Percentiles rank a stretch among this genome's conserved stretches.
phyloP scores from a whole-genome alignment of 768 basidiomycete species.

The Trametes maxima region DNA sequence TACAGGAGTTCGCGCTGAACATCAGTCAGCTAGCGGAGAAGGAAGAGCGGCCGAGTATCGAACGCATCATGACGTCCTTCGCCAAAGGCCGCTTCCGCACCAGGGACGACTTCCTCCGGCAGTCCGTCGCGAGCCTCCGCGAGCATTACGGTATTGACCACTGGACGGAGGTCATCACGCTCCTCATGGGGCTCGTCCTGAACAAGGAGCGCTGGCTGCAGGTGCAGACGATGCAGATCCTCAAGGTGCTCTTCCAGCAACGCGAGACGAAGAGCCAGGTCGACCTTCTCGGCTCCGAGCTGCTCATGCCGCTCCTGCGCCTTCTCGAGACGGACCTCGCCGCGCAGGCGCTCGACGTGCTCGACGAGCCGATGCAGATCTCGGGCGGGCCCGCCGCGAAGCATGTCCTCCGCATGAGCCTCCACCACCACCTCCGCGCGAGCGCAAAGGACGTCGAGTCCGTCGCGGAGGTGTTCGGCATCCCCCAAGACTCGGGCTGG shows the following conservation, averaged over 20 bases:
- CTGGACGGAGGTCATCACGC: conserved; percentile 81
- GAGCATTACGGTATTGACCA: conserved; percentile 79
- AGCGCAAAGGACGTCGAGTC: conserved; percentile 52
- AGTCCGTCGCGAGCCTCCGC: conserved; percentile 81
- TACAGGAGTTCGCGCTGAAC: conserved; percentile 73
- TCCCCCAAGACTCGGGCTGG: conserved; percentile 86
- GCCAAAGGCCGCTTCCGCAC: conserved; percentile 87
- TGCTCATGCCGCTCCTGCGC: conserved; percentile 88
- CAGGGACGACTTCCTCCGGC: conserved; percentile 90
- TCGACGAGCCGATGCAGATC: conserved; percentile 87
- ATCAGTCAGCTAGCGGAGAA: conserved; percentile 71
- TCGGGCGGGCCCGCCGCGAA: conserved; percentile 76
- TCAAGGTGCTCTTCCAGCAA: conserved; percentile 88
- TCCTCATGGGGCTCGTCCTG: conserved; percentile 84
- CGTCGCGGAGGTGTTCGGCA: conserved; percentile 75
- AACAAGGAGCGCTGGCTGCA: conserved; percentile 83
- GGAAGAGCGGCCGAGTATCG: conserved; percentile 77
- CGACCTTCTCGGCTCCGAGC: conserved; percentile 77
- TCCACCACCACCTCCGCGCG: conserved; percentile 57
- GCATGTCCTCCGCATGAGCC: conserved; percentile 91
- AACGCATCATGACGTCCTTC: conserved; percentile 88
- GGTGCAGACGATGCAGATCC: conserved; percentile 80
- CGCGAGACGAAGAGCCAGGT: conserved; percentile 76
- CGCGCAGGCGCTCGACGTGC: conserved; percentile 84
- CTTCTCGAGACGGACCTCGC: conserved; percentile 88